phyloP scores from a whole-genome alignment of 2,329 filamentous ascomycete genomes.

The Ramularia endophylla region DNA sequence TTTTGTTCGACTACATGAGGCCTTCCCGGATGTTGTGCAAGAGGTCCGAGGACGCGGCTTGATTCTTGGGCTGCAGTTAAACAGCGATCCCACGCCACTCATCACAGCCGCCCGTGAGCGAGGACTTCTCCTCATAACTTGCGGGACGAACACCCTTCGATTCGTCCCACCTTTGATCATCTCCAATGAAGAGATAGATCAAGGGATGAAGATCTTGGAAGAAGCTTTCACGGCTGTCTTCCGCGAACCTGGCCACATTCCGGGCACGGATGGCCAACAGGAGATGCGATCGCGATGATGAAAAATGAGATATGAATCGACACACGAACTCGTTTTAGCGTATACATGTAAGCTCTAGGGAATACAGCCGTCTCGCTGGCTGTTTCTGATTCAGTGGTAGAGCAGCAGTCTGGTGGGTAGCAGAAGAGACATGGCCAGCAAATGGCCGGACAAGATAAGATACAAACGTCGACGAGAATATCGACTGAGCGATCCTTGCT shows the following conservation, averaged over 20 bases:
- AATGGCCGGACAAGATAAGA: too few relatives aligned
- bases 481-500: too few relatives aligned
- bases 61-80: conserved; percentile 81
- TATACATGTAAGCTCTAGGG: too few relatives aligned
- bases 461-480: too few relatives aligned
- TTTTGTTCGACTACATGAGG: conserved; percentile 51
- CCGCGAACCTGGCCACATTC: conserved; percentile 32
- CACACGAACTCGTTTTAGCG: too few relatives aligned
- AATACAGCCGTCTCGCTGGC: too few relatives aligned
- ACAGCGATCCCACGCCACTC: conserved; percentile 63
- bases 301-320: too few relatives aligned
- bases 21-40: conserved; percentile 64
- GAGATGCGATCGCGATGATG: conserved; percentile 31
- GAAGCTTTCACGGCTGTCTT: conserved; percentile 57
- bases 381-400: too few relatives aligned
- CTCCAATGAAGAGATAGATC: conserved; percentile 70
- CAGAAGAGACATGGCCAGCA: too few relatives aligned
- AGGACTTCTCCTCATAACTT: conserved; percentile 84
- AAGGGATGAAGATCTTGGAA: conserved; percentile 70
- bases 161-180: conserved; percentile 88
- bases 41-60: conserved; percentile 80
- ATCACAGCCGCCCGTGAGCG: conserved; percentile 82
- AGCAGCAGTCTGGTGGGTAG: too few relatives aligned
- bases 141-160: conserved; percentile 82
- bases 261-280: conserved; percentile 39